Evolutionary conservation across 257 asterid species (phyloP).

Genomic region (Euphrasia confusa): DNA sequence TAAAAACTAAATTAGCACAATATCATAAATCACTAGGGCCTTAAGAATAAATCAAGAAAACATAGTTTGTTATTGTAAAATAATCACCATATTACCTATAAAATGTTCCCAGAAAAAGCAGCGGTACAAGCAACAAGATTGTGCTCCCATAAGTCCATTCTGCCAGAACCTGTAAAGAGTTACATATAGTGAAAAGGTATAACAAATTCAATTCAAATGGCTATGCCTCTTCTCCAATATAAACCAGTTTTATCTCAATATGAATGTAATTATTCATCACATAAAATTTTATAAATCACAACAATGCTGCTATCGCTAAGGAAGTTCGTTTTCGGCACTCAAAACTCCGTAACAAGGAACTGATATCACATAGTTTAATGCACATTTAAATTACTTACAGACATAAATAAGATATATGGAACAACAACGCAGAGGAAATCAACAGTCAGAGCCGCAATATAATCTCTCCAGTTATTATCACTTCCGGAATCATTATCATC

Average conservation of each 20-base stretch:
- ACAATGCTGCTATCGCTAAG: not conserved
- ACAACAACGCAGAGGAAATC: slow-evolving; percentile 54
- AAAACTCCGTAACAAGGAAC: not conserved
- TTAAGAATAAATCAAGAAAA: slow-evolving; percentile 6
- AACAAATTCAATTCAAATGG: not conserved
- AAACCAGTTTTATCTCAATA: not conserved
- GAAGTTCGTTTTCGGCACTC: not conserved
- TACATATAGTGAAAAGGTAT: slow-evolving; percentile 10
- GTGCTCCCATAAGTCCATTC: slow-evolving; percentile 59
- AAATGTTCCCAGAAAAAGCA: slow-evolving; percentile 35
- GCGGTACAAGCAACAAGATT: slow-evolving; percentile 23
- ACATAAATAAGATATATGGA: slow-evolving; percentile 32
- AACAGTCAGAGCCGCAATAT: slow-evolving; percentile 29
- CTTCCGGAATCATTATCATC: slow-evolving; percentile 34
- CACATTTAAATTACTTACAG: slow-evolving; percentile 48
- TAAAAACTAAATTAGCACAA: slow-evolving; percentile 12
- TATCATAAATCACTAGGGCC: slow-evolving; percentile 17
- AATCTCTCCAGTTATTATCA: slow-evolving; percentile 39
- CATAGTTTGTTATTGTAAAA: too few species aligned
- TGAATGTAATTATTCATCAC: not conserved
- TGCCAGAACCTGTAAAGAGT: slow-evolving; percentile 58
- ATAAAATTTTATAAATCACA: slow-evolving; percentile 5
- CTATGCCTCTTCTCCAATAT: not conserved
- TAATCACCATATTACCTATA: slow-evolving; percentile 42
- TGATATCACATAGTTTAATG: not conserved